Base-by-base conservation (phyloP, 352 stramenopile species). In the Phytophthora ohioensis region DNA sequence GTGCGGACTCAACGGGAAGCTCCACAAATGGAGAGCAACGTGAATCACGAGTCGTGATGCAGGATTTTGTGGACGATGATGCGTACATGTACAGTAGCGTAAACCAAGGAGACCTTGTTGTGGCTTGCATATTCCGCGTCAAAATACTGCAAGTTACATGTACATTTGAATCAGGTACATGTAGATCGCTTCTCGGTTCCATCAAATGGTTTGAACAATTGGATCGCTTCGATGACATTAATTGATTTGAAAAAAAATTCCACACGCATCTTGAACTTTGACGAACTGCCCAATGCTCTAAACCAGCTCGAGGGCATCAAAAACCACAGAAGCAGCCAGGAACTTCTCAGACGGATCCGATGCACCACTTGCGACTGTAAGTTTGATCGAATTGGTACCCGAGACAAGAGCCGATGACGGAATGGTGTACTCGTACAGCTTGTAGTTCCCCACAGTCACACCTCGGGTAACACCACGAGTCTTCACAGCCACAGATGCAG, bases 341-440 rank as follows among this genome's bases (percentile, higher is more conserved):
- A 84, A 88, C 46, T 71, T 73, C 69, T 88, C 51, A 3, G 57
- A 45, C 1, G 76, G 76, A 32, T 88, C 81, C 15, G 51, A 69
- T 2, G 69, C 65, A 27, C 81, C 81, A 32, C 81, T 88, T 35
- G 78, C 71, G 27, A 88, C 71, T 12, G 58, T 69, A 21, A 88
- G 52, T 2, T 60, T 68, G 48, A 86, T 70, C 35, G 43, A 65
- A 62, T 88, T 87, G 12, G 57, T 32, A 2, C 78, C 80, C 32
- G 55, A 45, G 12, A 79, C 51, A 0, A 88, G 62, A 0, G 76
- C 76, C 0, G 53, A 79, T 5, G 64, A 45, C 8, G 81, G 78
- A 47, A 88, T 84, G 7, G 47, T 59, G 74, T 81, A 85, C 67
- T 86, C 66, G 57, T 88, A 85, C n/a, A 81, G 31, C 48, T 80